Base-by-base conservation (phyloP, 163 green algal genomes). In the Scenedesmus sp. region DNA sequence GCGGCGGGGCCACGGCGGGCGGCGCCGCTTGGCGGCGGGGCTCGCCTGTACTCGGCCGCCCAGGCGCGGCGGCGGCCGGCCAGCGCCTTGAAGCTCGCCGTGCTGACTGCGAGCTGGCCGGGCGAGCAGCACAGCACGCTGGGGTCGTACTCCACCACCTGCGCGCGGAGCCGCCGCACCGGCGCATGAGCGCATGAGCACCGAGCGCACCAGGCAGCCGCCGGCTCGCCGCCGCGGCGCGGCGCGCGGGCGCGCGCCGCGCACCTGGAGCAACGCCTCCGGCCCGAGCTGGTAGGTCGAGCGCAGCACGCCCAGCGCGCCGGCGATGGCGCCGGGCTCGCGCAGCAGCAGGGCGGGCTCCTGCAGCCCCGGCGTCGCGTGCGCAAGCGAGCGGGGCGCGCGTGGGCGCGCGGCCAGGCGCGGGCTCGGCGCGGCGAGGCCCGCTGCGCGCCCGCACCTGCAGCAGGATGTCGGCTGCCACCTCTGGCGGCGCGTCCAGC, bases 121-220 rank as follows among this genome's bases (percentile, higher is more conserved):
- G 71, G 58, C 2, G 71, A 79, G 7, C 10, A 7, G 14, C 44
- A 50, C 22, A 79, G 58, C 58, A 60, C 58, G 3, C 28, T 26
- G 2, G 71, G 71, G 29, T 79, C 71, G 31, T 58, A 79, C 58
- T 79, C 28, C 9, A 79, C 71, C 18, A 79, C 71, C 44, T 75
- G 66, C n/a, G 44, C 18, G n/a, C n/a, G n/a, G n/a, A n/a, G n/a
- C n/a, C n/a, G n/a, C n/a, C n/a, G n/a, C n/a, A n/a, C n/a, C n/a
- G n/a, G n/a, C n/a, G n/a, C n/a, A n/a, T n/a, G n/a, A n/a, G n/a
- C n/a, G n/a, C n/a, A n/a, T n/a, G n/a, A n/a, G n/a, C n/a, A n/a
- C n/a, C n/a, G n/a, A n/a, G n/a, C n/a, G n/a, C n/a, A n/a, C n/a
- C n/a, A n/a, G n/a, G n/a, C n/a, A n/a, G n/a, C n/a, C n/a, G n/a